Base-by-base conservation (phyloP, 441 rosid genomes). In the Aleurites moluccanus region DNA sequence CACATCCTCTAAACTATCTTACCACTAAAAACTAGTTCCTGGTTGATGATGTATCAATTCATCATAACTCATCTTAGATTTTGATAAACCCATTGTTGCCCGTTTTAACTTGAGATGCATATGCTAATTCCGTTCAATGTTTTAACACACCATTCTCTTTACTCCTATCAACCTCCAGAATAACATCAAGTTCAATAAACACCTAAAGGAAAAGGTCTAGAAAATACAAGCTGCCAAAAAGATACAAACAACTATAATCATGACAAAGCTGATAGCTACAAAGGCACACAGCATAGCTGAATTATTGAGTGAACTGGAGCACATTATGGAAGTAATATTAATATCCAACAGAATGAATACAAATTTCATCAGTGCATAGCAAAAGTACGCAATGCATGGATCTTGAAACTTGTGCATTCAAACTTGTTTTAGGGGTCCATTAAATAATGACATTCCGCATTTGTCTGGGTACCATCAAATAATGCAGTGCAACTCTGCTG, bases 211-310 rank as follows among this genome's bases (percentile, higher is more conserved):
- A 62, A 16, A 61, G 15, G 20, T 30, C 65, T 61, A 28, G 10
- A 13, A 28, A 33, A 14, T 62, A 33, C 11, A 62, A 62, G 44
- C 44, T 30, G 42, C 66, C 66, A 65, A 44, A 64, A 23, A 45
- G 35, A 2, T n/a, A 14, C 15, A 25, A 21, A 66, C 30, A 45
- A 66, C 16, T 23, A 25, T 44, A 45, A 10, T 21, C 70, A 44
- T 44, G 57, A 67, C 57, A 67, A 47, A 67, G 45, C 67, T 35
- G 67, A 63, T 35, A 33, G 53, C 70, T 67, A 27, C 33, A 45
- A 16, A 67, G 56, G 16, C 57, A 8, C 57, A 67, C 6, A 16
- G 30, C 33, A 47, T 67, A 25, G 40, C 53, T 47, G 56, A 67
- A 47, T 67, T 67, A 67, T 67, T 27, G 57, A 63, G 23, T 45